Percentiles rank a stretch among this genome's conserved stretches.
These are phyloP conservation scores for Phlegmacium glaucopus DNA, from an alignment of 768 basidiomycete species.

Conservation along the genomic window DNA sequence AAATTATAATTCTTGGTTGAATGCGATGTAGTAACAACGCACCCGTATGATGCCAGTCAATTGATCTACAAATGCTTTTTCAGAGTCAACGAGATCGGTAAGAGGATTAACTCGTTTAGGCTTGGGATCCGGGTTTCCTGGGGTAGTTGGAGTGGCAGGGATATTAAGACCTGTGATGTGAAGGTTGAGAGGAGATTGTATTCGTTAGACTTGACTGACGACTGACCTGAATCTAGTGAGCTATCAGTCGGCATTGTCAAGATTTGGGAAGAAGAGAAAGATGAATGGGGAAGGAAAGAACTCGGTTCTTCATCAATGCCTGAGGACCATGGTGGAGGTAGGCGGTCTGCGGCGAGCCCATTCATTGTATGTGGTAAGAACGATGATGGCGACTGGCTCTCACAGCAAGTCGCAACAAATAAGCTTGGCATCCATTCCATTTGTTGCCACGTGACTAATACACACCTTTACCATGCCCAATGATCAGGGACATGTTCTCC, in stretches of 20 bases:
- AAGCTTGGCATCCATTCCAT: background rate
- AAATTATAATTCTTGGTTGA: conserved; percentile 9
- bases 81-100: conserved; percentile 90
- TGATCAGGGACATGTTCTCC: conserved; percentile 11
- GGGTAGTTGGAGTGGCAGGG: conserved; percentile 34
- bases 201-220: conserved; percentile 14
- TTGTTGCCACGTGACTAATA: conserved; percentile 21
- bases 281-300: conserved; percentile 1
- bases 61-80: conserved; percentile 88
- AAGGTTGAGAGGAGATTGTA: conserved; percentile 4
- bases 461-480: conserved; percentile 1
- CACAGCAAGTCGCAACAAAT: background rate
- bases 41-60: conserved; percentile 90
- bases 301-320: conserved; percentile 1
- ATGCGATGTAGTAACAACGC: conserved; percentile 24
- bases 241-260: conserved; percentile 7
- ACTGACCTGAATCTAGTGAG: conserved; percentile 22
- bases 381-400: background rate
- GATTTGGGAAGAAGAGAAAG: conserved; percentile 5
- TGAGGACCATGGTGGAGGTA: conserved; percentile 4
- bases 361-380: background rate
- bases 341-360: background rate
- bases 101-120: conserved; percentile 71
- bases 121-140: conserved; percentile 43
- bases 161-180: conserved; percentile 19